phyloP scores from a whole-genome alignment of 1,284 basidiomycete species.

The Athelia psychrophila region DNA sequence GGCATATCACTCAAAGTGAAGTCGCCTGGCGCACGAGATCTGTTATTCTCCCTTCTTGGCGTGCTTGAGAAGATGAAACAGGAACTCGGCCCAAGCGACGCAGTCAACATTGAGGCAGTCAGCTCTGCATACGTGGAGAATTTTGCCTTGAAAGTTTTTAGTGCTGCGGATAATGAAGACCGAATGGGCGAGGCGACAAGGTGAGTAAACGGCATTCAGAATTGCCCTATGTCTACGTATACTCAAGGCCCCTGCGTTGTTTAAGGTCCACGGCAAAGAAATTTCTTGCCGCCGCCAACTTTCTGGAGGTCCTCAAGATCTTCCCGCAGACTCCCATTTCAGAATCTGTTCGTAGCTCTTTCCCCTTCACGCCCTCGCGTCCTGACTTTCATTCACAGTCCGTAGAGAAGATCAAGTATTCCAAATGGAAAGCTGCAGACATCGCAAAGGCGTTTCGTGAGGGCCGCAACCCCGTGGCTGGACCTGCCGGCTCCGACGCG shows the following conservation, averaged over 20 bases:
- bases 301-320: conserved; percentile 78
- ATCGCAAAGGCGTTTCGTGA: conserved; percentile 89
- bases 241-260: conserved; percentile 1
- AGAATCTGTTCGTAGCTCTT: conserved; percentile 35
- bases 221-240: background rate
- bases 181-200: conserved; percentile 72
- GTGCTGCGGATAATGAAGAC: conserved; percentile 90
- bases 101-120: conserved; percentile 79
- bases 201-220: conserved; percentile 34
- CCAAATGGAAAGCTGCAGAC: conserved; percentile 92
- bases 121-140: conserved; percentile 91
- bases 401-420: conserved; percentile 79
- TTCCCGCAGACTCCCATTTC: conserved; percentile 63
- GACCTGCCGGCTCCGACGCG: conserved; percentile 47
- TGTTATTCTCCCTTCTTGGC: conserved; percentile 75
- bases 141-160: conserved; percentile 89
- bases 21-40: conserved; percentile 59
- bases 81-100: conserved; percentile 74
- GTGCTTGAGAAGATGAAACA: conserved; percentile 81
- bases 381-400: conserved; percentile 38
- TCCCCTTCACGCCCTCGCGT: conserved; percentile 1
- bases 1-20: conserved; percentile 73
- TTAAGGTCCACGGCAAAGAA: conserved; percentile 80
- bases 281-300: conserved; percentile 85
- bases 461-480: conserved; percentile 70